Percentiles rank a stretch among this genome's conserved stretches.
Conservation (phyloP, 208 protist species). For the Giardia muris region DNA sequence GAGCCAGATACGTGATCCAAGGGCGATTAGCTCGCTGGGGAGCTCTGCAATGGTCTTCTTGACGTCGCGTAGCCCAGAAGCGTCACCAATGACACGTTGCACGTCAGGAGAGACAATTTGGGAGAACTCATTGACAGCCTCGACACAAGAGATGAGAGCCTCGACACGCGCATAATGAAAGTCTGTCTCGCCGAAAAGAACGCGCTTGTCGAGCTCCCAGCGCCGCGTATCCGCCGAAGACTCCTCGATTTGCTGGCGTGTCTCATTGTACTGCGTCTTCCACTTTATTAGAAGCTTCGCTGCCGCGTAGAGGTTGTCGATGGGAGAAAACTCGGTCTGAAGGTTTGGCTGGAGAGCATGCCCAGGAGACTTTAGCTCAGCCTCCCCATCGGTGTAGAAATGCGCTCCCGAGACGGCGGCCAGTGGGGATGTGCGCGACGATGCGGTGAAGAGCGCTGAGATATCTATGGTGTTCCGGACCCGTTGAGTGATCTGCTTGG, state of each 20-base stretch:
- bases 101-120: slow-evolving; percentile 23
- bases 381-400: not conserved
- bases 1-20: not conserved
- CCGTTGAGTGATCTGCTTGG: slow-evolving; percentile 61
- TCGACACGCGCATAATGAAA: not conserved
- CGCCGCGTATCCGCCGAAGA: slow-evolving; percentile 65
- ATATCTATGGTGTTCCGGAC: slow-evolving; percentile 29
- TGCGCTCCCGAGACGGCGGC: not conserved
- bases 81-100: not conserved
- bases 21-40: not conserved
- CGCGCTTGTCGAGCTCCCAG: slow-evolving; percentile 88
- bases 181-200: slow-evolving; percentile 76
- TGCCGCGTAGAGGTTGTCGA: slow-evolving; percentile 61
- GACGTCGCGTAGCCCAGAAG: not conserved
- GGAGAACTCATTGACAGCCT: not conserved
- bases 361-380: no score
- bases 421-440: slow-evolving; percentile 44
- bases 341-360: not conserved
- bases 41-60: not conserved
- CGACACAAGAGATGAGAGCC: not conserved
- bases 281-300: slow-evolving; percentile 71
- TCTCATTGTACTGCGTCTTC: slow-evolving; percentile 63
- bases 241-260: slow-evolving; percentile 79
- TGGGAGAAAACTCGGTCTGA: not conserved
- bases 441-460: not conserved